These are phyloP conservation scores for Mesembryanthemum crystallinum DNA, from an alignment of 148 eudicot genomes.

Conservation along the genomic window DNA sequence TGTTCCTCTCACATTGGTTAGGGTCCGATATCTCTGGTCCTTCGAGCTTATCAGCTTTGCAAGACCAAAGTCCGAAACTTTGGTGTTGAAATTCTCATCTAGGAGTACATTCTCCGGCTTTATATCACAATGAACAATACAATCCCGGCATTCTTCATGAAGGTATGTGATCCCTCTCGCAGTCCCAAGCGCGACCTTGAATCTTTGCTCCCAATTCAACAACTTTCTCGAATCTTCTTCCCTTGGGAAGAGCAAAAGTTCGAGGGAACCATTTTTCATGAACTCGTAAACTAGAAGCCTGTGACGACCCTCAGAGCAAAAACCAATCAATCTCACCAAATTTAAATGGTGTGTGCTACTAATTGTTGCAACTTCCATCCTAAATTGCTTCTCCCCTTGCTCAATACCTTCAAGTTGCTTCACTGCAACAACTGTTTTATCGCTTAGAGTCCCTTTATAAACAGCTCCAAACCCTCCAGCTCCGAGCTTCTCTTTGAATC, in stretches of 20 bases:
- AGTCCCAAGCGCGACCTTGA: slow-evolving; percentile 62
- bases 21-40: slow-evolving; percentile 48
- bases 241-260: slow-evolving; percentile 48
- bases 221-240: slow-evolving; percentile 37
- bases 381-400: slow-evolving; percentile 86
- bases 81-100: slow-evolving; percentile 62
- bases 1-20: slow-evolving; percentile 72
- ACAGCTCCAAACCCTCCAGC: slow-evolving; percentile 87
- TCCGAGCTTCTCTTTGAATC: slow-evolving; percentile 80
- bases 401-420: slow-evolving; percentile 82
- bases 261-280: slow-evolving; percentile 86
- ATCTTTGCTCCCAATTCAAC: slow-evolving; percentile 66
- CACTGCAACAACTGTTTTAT: slow-evolving; percentile 56
- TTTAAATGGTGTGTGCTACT: slow-evolving; percentile 87
- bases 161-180: slow-evolving; percentile 81
- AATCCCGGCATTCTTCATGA: slow-evolving; percentile 88
- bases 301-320: slow-evolving; percentile 83
- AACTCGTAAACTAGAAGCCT: slow-evolving; percentile 82
- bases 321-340: slow-evolving; percentile 75
- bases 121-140: slow-evolving; percentile 85
- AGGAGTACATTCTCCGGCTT: slow-evolving; percentile 85
- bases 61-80: slow-evolving; percentile 86
- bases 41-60: slow-evolving; percentile 62
- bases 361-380: slow-evolving; percentile 91
- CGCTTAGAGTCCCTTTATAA: slow-evolving; percentile 52